Evolutionary conservation across 1,284 basidiomycete species (phyloP), one percentile per base, ranked within the genome.

Genomic region (Porogramme epimiltina): DNA sequence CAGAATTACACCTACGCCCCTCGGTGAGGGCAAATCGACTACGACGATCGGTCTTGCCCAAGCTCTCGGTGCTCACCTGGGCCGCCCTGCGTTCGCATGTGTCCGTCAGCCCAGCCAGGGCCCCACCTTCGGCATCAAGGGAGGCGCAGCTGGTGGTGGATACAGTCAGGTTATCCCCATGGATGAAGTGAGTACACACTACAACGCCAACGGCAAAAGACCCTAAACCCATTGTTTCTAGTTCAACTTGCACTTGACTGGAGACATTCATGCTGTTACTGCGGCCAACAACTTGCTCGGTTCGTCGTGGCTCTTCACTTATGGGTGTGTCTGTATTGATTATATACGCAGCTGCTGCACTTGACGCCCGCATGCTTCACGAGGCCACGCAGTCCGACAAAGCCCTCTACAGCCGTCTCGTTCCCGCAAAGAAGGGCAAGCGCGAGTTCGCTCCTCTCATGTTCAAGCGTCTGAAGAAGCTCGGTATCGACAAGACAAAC

Each of bases 151-250:
- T 47, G 96, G 97, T 49, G 96, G 96, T 62, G 96, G 96, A 52
- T 99, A 99, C 78, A 95, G 93, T 68, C 96, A 99, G 71, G 93
- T 99, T 65, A 98, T 98, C 73, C 95, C 95, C 47, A 98, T 98
- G 95, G 95, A 98, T 67, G 95, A 98, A 78, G 93, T 93, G 69
- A 55, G 73, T 67, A 19, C 16, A 13, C 18, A 41, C 16, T 43
- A 22, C 9, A 15, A 43, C 11, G 3, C 42, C 31, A 15, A 15
- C 40, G 20, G 4, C 26, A 2, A 8, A 15, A 31, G 28, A 8
- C 15, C 9, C 8, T 15, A 8, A 31, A 31, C 28, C 6, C n/a
- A n/a, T 43, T 18, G 22, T 26, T 15, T 24, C 11, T 23, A 91
- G 87, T 97, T 97, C 72, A 97, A 96, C 70, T 73, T 96, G 51